Conservation (phyloP, 306 rosid genomes). For the apple (Malus domestica) region DNA sequence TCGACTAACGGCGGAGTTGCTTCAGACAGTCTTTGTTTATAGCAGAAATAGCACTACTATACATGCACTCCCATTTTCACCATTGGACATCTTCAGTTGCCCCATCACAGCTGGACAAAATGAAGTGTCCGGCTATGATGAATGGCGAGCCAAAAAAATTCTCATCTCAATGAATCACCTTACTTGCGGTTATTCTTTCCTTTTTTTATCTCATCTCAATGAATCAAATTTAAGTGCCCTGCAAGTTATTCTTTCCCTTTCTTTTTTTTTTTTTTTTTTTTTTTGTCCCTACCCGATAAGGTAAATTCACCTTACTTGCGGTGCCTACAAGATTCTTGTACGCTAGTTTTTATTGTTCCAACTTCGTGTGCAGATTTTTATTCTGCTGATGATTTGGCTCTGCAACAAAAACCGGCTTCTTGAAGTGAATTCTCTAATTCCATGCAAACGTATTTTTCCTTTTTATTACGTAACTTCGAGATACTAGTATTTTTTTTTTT, state of each 20-base stretch:
- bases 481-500: too few relatives aligned
- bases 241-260: too few relatives aligned
- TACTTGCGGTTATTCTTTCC: too few relatives aligned
- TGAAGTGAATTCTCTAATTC: not conserved
- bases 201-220: too few relatives aligned
- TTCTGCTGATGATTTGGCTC: constrained; percentile 1
- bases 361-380: constrained; percentile 4
- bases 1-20: not conserved
- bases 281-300: too few relatives aligned
- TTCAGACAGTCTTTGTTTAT: not conserved
- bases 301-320: too few relatives aligned
- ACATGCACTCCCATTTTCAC: not conserved
- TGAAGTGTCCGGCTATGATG: too few relatives aligned
- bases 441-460: not conserved
- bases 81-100: not conserved
- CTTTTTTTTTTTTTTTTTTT: too few relatives aligned
- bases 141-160: too few relatives aligned
- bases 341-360: not conserved
- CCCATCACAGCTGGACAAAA: not conserved
- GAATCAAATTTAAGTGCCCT: too few relatives aligned
- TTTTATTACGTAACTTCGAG: not conserved
- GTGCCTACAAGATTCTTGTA: too few relatives aligned
- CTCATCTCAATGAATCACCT: too few relatives aligned
- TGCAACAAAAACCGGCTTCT: constrained; percentile 4
- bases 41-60: not conserved